Conservation (phyloP, 768 basidiomycete species). For the Hypholoma fasciculare region DNA sequence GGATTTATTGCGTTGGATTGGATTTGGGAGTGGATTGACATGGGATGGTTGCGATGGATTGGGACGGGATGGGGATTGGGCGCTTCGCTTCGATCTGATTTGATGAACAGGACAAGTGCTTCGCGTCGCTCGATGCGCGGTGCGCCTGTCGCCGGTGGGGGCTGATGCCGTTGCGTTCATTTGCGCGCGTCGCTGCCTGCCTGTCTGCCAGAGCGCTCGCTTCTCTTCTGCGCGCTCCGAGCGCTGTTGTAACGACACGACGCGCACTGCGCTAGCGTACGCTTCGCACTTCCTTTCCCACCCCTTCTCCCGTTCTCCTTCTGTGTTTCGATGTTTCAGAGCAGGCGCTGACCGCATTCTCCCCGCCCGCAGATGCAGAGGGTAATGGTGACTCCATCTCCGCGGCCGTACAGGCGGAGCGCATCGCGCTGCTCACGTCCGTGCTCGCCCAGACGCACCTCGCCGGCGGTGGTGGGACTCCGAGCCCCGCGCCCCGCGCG, state of each 20-base stretch:
- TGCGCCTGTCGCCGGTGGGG: not conserved
- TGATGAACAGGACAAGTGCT: not conserved
- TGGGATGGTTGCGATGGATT: too few species aligned
- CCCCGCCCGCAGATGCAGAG: conserved; percentile 63
- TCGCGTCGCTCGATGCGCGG: not conserved
- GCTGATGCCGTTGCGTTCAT: not conserved
- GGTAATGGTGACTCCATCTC: conserved; percentile 89
- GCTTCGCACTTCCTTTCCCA: not conserved
- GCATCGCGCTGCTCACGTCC: conserved; percentile 76
- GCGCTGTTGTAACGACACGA: not conserved
- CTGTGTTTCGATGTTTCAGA: not conserved
- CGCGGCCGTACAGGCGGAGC: conserved; percentile 80
- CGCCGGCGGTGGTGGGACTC: conserved; percentile 6
- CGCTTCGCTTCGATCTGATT: not conserved
- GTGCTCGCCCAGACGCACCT: conserved; percentile 62
- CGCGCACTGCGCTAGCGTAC: not conserved
- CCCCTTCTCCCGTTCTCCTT: not conserved
- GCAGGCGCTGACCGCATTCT: conserved; percentile 3
- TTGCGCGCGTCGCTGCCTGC: not conserved
- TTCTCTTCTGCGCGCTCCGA: too few species aligned
- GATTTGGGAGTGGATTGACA: not conserved
- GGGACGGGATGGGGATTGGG: too few species aligned
- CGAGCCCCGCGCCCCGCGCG: conserved; percentile 25
- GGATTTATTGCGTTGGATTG: not conserved
- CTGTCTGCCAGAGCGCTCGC: not conserved